Conservation (phyloP, 352 stramenopile species). For the Phytophthora pistaciae region DNA sequence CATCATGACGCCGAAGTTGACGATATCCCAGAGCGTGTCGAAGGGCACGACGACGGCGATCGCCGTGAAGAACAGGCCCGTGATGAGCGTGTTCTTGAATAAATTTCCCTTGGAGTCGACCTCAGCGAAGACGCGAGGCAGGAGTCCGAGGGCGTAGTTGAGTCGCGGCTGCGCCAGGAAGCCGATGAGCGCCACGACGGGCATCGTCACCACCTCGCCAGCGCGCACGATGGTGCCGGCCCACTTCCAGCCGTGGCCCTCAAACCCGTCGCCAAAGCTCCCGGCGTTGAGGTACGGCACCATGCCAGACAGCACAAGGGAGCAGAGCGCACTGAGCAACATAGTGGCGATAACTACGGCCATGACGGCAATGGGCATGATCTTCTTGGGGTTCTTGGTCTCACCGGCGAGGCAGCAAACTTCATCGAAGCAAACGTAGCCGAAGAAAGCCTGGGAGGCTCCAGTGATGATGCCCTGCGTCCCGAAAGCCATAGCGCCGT, state of each 20-base stretch:
- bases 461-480: conserved; percentile 80
- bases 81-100: conserved; percentile 82
- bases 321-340: conserved; percentile 71
- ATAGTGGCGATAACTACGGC: conserved; percentile 77
- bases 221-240: conserved; percentile 61
- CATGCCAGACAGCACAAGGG: conserved; percentile 90
- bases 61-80: conserved; percentile 69
- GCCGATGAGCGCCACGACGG: conserved; percentile 94
- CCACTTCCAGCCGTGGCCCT: conserved; percentile 51
- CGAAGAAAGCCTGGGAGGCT: conserved; percentile 92
- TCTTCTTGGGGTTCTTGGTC: conserved; percentile 77
- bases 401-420: conserved; percentile 91
- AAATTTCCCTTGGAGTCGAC: conserved; percentile 82
- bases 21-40: conserved; percentile 83
- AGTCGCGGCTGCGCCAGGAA: conserved; percentile 94
- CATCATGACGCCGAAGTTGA: conserved; percentile 87
- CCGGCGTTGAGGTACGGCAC: conserved; percentile 47
- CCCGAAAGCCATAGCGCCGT: conserved; percentile 49
- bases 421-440: conserved; percentile 95
- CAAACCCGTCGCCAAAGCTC: conserved; percentile 65
- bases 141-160: conserved; percentile 94
- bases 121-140: conserved; percentile 91
- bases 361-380: conserved; percentile 87
- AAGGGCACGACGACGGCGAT: conserved; percentile 84
- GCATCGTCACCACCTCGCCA: conserved; percentile 88